Percentiles rank a stretch among this genome's conserved stretches.
phyloP scores from a whole-genome alignment of 192 early-diverging fungal species.

The Entomortierella parvispora region DNA sequence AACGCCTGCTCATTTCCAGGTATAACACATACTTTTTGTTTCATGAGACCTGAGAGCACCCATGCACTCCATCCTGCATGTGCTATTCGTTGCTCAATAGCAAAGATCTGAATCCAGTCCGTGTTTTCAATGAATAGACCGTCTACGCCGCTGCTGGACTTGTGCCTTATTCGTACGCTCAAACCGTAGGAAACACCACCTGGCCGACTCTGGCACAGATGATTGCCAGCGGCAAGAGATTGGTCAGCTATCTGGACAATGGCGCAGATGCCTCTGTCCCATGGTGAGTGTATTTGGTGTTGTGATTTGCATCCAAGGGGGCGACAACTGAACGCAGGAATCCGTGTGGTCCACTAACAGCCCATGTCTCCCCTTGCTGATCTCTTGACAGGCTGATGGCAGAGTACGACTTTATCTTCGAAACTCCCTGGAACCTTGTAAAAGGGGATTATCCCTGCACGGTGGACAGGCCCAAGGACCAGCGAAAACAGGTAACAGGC shows the following conservation, averaged over 20 bases:
- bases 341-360: too few relatives aligned
- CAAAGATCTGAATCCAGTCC: neutral
- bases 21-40: neutral
- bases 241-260: constrained; percentile 70
- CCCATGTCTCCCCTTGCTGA: too few relatives aligned
- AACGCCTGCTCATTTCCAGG: constrained; percentile 35
- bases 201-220: constrained; percentile 81
- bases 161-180: constrained; percentile 62
- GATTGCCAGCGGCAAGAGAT: constrained; percentile 69
- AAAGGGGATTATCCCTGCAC: constrained; percentile 65
- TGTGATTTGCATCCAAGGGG: neutral
- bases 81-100: neutral
- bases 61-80: neutral
- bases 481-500: constrained; percentile 45
- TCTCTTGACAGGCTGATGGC: constrained; percentile 58
- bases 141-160: constrained; percentile 55
- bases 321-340: neutral
- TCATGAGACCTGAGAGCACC: neutral
- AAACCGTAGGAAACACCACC: constrained; percentile 40
- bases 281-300: constrained; percentile 60
- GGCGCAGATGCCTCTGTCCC: constrained; percentile 65
- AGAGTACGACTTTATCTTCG: constrained; percentile 74
- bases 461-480: constrained; percentile 62
- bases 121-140: constrained; percentile 1
- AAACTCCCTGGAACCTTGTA: constrained; percentile 71